Evolutionary conservation across 2,329 filamentous ascomycete species (phyloP), one percentile per base, ranked within the genome.

Genomic region (Huntiella savannae): DNA sequence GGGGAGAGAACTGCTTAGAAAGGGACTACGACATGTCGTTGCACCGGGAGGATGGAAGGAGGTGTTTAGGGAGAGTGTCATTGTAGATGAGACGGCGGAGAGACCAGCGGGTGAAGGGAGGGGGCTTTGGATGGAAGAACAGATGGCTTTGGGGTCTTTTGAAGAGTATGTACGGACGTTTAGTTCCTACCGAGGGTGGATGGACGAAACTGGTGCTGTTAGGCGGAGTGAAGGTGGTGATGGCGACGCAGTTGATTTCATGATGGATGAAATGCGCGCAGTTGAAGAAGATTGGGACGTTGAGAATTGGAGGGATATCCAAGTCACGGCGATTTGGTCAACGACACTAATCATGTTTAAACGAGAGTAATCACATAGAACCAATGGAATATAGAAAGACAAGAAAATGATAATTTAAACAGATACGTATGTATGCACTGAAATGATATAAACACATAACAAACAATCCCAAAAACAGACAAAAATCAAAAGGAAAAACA

Each of bases 131-230:
- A 63, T 77, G 62, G 59, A 63, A 42, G 70, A 64, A 59, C 66
- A 53, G 45, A 60, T 75, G 57, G 73, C 61, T 48, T 58, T 80
- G 16, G 71, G 70, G 1, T 65, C 73, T 54, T 65, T 75, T 46
- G 74, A 77, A 60, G 66, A 65, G n/a, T 80, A 78, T 58, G 57
- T 69, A 47, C 61, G 71, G 52, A 79, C 77, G 0, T 79, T 72
- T 56, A 77, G 73, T 55, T 62, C 67, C 36, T 77, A 67, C 57
- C 66, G 66, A 54, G 68, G 63, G 22, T 81, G 77, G 76, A 63
- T 64, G 52, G 67, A 72, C 51, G 65, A 63, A 8, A 67, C 70
- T 2, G 66, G 68, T 35, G 55, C 53, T 34, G 67, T 63, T 56
- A 65, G 64, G 46, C 62, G 65, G 53, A 63, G 59, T 4, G 66